phyloP scores from a whole-genome alignment of 768 basidiomycete species.

The Pleurotus cornucopiae region DNA sequence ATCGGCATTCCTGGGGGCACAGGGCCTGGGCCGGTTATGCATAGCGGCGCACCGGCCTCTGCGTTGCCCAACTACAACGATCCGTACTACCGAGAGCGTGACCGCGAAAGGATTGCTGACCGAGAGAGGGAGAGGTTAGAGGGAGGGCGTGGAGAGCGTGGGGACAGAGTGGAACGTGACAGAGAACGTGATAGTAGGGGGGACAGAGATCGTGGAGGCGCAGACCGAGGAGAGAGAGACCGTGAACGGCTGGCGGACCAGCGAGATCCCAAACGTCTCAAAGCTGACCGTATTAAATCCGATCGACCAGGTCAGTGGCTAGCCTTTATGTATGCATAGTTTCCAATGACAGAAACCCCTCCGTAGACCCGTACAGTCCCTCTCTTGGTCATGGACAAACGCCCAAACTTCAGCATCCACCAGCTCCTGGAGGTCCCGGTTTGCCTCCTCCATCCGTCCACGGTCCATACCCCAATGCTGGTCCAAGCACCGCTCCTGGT shows the following conservation, averaged over 20 bases:
- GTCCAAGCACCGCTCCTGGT: conserved; percentile 15
- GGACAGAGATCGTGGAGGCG: conserved; percentile 24
- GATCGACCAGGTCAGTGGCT: conserved; percentile 27
- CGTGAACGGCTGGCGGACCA: conserved; percentile 41
- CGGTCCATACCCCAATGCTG: conserved; percentile 12
- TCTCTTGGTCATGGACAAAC: conserved; percentile 19
- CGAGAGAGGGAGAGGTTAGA: conserved; percentile 3
- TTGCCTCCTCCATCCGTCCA: conserved; percentile 20
- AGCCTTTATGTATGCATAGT: background rate
- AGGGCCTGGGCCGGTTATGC: conserved; percentile 16
- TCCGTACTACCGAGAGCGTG: conserved; percentile 14
- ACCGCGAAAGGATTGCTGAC: conserved; percentile 4
- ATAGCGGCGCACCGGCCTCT: conserved; percentile 1
- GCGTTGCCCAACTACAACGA: conserved; percentile 18
- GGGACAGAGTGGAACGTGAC: conserved; percentile 10
- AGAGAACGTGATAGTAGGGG: conserved; percentile 21
- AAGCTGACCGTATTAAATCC: conserved; percentile 30
- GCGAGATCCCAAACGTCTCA: conserved; percentile 60
- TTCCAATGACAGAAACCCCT: conserved; percentile 2
- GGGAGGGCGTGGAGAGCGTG: background rate
- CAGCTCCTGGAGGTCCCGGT: conserved; percentile 25
- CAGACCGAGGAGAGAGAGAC: conserved; percentile 33
- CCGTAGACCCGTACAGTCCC: conserved; percentile 33
- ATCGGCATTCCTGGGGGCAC: conserved; percentile 15
- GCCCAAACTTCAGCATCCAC: conserved; percentile 15